A percentile compares a stretch with the other conserved stretches of the same genome.
These are phyloP conservation scores for Raffaelea deltoideospora DNA, from an alignment of 2,329 filamentous ascomycete genomes.

Conservation along the genomic window DNA sequence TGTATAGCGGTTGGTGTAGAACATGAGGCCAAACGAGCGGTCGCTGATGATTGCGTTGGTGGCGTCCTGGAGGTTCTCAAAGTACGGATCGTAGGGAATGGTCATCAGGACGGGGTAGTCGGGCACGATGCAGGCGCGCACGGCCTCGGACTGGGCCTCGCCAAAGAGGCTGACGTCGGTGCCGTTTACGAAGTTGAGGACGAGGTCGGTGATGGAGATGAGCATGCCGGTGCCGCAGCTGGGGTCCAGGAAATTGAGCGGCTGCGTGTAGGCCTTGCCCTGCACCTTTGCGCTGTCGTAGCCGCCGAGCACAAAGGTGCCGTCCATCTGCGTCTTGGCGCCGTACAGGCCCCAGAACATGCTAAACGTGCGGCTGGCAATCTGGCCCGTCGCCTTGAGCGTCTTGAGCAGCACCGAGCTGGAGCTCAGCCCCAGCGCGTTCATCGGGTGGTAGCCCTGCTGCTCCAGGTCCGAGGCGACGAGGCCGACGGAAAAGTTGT, in stretches of 20 bases:
- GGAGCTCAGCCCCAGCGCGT: conserved; percentile 13
- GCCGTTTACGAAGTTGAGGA: conserved; percentile 18
- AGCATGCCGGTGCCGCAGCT: conserved; percentile 15
- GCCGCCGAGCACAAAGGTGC: conserved; percentile 16
- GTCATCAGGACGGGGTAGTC: conserved; percentile 9
- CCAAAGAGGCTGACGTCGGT: conserved; percentile 16
- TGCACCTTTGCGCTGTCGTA: conserved; percentile 14
- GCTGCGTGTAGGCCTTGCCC: conserved; percentile 8
- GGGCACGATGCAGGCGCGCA: conserved; percentile 11
- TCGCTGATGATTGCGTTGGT: conserved; percentile 2
- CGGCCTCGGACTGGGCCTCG: background rate
- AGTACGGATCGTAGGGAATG: conserved; percentile 11
- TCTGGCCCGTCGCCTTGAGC: conserved; percentile 12
- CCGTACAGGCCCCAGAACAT: conserved; percentile 17
- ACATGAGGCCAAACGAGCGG: conserved; percentile 6
- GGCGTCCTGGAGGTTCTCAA: conserved; percentile 4
- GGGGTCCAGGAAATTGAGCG: conserved; percentile 7
- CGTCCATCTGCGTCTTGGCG: conserved; percentile 10
- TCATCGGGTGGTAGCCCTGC: conserved; percentile 12
- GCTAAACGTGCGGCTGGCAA: conserved; percentile 15
- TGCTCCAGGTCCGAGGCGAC: conserved; percentile 11
- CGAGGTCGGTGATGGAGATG: conserved; percentile 15
- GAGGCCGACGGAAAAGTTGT: conserved; percentile 10
- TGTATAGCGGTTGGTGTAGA: background rate
- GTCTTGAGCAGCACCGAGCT: conserved; percentile 16